Conservation (phyloP, 345 rosid genomes). For the Erysimum cheiranthoides region DNA sequence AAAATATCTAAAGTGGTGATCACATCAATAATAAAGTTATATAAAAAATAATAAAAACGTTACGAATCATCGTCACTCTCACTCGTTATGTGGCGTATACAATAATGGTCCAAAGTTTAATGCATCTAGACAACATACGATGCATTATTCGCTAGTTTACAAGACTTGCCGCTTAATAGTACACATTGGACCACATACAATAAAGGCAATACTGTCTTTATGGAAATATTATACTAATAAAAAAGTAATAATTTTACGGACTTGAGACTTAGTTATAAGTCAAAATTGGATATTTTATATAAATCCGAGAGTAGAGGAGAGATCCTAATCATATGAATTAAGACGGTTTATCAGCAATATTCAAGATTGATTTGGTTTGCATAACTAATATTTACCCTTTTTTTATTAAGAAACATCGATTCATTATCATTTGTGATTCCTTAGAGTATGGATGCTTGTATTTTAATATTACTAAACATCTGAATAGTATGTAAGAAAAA, state of each 20-base stretch:
- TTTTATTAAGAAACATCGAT: neutral
- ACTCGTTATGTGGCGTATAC: constrained; percentile 6
- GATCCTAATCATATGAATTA: constrained; percentile 25
- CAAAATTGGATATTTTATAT: constrained; percentile 7
- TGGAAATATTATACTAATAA: neutral
- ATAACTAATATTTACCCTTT: neutral
- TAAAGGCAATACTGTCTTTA: neutral
- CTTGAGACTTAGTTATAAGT: neutral
- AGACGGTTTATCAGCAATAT: constrained; percentile 12
- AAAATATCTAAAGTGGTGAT: constrained; percentile 9
- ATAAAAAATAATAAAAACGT: neutral
- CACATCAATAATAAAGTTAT: constrained; percentile 13
- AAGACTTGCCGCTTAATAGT: constrained; percentile 32
- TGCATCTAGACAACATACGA: neutral
- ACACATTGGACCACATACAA: constrained; percentile 3
- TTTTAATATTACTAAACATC: neutral
- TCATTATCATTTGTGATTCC: neutral
- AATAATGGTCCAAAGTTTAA: neutral
- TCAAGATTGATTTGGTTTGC: constrained; percentile 26
- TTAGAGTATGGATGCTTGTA: constrained; percentile 1
- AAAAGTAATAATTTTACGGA: constrained; percentile 1
- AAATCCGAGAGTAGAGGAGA: constrained; percentile 15
- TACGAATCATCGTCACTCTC: constrained; percentile 26
- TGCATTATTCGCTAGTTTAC: constrained; percentile 14
- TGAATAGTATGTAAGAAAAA: too few relatives aligned